Percentiles rank a stretch among this genome's conserved stretches.
Conservation (phyloP, 2,329 filamentous ascomycete species). For the Aureobasidium sp. region DNA sequence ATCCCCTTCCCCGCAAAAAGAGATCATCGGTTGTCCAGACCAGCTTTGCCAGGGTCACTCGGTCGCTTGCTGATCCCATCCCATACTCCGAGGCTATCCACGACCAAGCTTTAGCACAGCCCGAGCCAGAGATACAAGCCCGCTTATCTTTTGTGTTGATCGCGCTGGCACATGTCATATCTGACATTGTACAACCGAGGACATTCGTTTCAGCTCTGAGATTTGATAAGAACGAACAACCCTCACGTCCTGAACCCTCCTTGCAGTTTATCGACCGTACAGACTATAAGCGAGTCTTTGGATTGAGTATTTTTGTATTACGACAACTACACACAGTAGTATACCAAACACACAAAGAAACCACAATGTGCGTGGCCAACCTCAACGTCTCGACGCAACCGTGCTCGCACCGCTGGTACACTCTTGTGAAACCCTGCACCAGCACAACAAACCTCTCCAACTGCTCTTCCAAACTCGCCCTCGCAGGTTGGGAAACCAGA, state of each 20-base stretch:
- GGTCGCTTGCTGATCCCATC: background rate
- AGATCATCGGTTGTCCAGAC: slow-evolving; percentile 6
- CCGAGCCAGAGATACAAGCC: background rate
- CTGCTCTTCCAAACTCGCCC: slow-evolving; percentile 35
- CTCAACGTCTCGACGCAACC: slow-evolving; percentile 39
- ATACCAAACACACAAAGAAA: background rate
- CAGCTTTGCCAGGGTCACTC: background rate
- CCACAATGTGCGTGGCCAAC: slow-evolving; percentile 41
- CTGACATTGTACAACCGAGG: background rate
- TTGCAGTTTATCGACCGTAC: background rate
- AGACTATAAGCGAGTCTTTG: background rate
- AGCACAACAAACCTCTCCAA: slow-evolving; percentile 38
- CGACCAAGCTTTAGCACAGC: slow-evolving; percentile 7
- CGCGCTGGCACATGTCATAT: slow-evolving; percentile 8
- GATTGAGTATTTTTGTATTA: background rate
- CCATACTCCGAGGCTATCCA: background rate
- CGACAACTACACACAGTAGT: background rate
- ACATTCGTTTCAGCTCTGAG: background rate
- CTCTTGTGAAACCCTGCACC: slow-evolving; percentile 36
- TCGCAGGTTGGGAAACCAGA: slow-evolving; percentile 43
- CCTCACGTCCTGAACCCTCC: background rate
- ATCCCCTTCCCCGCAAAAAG: slow-evolving; percentile 2
- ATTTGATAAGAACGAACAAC: background rate
- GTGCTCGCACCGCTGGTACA: slow-evolving; percentile 43
- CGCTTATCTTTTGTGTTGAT: background rate